These are phyloP conservation scores for Didymella pinodella DNA, from an alignment of 2,329 filamentous ascomycete genomes.

Conservation along the genomic window DNA sequence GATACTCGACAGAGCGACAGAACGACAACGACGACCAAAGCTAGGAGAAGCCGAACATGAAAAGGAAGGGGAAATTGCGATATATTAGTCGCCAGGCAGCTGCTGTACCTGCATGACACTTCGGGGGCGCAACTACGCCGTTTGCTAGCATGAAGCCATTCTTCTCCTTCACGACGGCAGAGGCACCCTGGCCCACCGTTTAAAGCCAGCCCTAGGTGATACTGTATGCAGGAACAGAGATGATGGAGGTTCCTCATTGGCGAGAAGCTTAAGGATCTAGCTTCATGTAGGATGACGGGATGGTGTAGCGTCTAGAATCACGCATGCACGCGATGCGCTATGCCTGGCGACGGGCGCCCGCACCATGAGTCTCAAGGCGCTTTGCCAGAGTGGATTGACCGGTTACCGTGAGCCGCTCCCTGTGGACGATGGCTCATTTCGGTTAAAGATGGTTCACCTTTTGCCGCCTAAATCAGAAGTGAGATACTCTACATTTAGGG, in stretches of 20 bases:
- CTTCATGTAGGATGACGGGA: constrained; percentile 25
- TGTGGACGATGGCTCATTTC: constrained; percentile 30
- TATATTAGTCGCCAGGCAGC: constrained; percentile 32
- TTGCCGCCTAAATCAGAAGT: constrained; percentile 6
- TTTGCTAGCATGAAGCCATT: constrained; percentile 37
- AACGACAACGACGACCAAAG: constrained; percentile 29
- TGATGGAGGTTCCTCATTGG: constrained; percentile 26
- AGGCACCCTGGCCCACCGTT: constrained; percentile 19
- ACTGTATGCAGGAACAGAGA: constrained; percentile 35
- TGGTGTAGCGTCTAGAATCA: constrained; percentile 27
- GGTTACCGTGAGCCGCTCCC: constrained; percentile 28
- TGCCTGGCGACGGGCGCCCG: constrained; percentile 28
- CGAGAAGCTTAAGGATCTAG: constrained; percentile 20
- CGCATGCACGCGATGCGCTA: constrained; percentile 29
- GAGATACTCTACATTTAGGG: constrained; percentile 13
- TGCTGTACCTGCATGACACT: constrained; percentile 38
- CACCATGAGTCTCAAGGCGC: constrained; percentile 26
- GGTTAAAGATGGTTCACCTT: constrained; percentile 27
- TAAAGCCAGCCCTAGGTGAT: constrained; percentile 15
- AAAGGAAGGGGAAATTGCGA: constrained; percentile 42
- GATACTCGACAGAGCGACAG: constrained; percentile 44
- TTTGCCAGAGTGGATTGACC: constrained; percentile 31
- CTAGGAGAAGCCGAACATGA: constrained; percentile 32
- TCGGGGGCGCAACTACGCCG: constrained; percentile 30
- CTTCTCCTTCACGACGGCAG: constrained; percentile 25